Conservation (phyloP, 257 asterid species). For the Solanum lignicaule region DNA sequence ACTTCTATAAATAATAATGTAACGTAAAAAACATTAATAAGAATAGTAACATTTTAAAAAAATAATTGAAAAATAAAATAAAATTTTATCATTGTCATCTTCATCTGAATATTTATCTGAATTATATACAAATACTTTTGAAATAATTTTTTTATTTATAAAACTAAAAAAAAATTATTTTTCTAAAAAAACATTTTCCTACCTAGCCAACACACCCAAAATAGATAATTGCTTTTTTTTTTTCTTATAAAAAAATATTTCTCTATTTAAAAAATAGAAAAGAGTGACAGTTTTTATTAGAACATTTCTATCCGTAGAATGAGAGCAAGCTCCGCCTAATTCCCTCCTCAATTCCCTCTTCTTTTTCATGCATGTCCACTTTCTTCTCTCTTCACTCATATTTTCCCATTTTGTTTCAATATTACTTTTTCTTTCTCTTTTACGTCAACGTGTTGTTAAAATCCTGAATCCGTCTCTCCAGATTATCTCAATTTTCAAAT, state of each 20-base stretch:
- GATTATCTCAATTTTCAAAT: background rate
- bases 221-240: background rate
- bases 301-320: background rate
- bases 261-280: background rate
- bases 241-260: background rate
- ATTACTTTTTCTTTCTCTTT: background rate
- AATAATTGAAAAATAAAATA: too few species aligned
- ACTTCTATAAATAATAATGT: background rate
- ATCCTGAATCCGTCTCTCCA: background rate
- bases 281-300: background rate
- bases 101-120: background rate
- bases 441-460: background rate
- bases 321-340: background rate
- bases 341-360: background rate
- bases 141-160: too few species aligned
- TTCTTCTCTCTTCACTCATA: background rate
- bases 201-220: background rate
- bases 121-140: background rate
- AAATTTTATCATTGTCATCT: background rate
- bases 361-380: slow-evolving; percentile 1
- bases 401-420: background rate
- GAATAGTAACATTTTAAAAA: background rate
- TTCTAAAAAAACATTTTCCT: background rate
- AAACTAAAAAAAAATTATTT: too few species aligned
- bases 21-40: background rate